phyloP scores from a whole-genome alignment of 768 basidiomycete species.

The Rhodotorula sphaerocarpa region DNA sequence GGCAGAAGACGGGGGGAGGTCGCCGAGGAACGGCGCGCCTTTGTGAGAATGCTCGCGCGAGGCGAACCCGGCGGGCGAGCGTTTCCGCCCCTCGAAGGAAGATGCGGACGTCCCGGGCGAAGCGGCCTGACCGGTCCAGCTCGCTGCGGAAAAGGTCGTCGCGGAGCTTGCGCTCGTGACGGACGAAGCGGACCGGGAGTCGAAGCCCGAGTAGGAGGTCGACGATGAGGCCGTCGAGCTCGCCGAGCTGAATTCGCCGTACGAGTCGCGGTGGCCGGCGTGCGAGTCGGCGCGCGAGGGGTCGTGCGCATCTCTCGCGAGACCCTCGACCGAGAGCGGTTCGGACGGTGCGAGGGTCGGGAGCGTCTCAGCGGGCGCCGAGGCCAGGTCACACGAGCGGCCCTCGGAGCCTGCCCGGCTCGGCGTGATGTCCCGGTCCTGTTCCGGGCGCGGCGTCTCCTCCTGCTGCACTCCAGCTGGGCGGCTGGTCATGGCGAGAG shows the following conservation, averaged over 20 bases:
- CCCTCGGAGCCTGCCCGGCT: background rate
- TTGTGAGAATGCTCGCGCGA: too few relatives aligned
- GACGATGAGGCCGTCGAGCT: conserved; percentile 22
- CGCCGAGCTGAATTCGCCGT: conserved; percentile 17
- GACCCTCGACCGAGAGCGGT: too few relatives aligned
- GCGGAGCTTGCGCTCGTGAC: conserved; percentile 17
- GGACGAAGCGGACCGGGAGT: conserved; percentile 15
- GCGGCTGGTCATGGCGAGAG: too few relatives aligned
- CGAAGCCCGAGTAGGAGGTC: conserved; percentile 20
- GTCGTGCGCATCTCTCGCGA: background rate
- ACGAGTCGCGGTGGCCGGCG: conserved; percentile 1
- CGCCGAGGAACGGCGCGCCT: background rate
- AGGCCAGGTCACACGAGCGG: background rate
- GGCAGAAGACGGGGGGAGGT: too few relatives aligned
- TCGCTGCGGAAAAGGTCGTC: conserved; percentile 19
- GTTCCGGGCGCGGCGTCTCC: too few relatives aligned
- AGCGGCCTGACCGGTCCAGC: background rate
- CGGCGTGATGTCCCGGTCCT: too few relatives aligned
- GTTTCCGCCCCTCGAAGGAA: too few relatives aligned
- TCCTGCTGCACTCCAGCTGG: too few relatives aligned
- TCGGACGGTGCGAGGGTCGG: background rate
- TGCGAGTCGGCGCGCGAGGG: background rate
- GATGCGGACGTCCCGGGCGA: background rate
- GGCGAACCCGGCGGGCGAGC: too few relatives aligned
- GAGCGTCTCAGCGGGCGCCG: background rate